Evolutionary conservation across 2,329 filamentous ascomycete genomes (phyloP), one percentile per base, ranked within the genome.

Genomic region (Fusarium verrucosum): DNA sequence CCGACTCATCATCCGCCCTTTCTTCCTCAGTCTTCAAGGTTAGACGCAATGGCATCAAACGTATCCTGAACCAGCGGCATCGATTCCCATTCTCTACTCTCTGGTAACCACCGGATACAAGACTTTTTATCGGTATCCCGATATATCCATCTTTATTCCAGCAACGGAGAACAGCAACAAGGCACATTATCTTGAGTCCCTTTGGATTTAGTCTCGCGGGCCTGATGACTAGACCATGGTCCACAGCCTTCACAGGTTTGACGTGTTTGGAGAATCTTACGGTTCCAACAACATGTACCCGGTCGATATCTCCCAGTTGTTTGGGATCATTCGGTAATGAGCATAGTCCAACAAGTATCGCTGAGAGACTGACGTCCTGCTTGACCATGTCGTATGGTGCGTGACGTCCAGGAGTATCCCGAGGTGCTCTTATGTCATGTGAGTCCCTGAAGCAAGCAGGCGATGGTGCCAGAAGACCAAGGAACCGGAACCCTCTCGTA

Each of bases 61-160:
- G 55, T 1, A 53, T 11, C 4, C 30, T 36, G n/a, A 59, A 59
- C 57, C 57, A 59, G 11, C 57, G 54, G 2, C 57, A 59, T 4
- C 57, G 19, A 17, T 40, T 20, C 1, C 55, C 46, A 10, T 59
- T 59, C 13, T 59, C 57, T 5, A 59, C 57, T 5, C 57, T 59
- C 13, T 59, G 57, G 0, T 36, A 60, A 10, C 26, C 23, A 0
- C 55, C 46, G 4, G 55, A 45, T 2, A 46, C 17, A 3, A 59
- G 25, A 13, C 41, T 58, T 3, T 59, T 59, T 2, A 59, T 60
- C 1, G 57, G 57, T 17, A 59, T 59, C 0, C 45, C 57, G 4
- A 60, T 41, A 8, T 59, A 59, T 0, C 57, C 57, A 10, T 60
- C 55, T 19, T 60, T 59, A 2, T 53, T 59, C 38, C 54, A 44